Percentiles rank a stretch among this genome's conserved stretches.
Conservation (phyloP, 2,329 filamentous ascomycete species). For the Penicillium sp. region DNA sequence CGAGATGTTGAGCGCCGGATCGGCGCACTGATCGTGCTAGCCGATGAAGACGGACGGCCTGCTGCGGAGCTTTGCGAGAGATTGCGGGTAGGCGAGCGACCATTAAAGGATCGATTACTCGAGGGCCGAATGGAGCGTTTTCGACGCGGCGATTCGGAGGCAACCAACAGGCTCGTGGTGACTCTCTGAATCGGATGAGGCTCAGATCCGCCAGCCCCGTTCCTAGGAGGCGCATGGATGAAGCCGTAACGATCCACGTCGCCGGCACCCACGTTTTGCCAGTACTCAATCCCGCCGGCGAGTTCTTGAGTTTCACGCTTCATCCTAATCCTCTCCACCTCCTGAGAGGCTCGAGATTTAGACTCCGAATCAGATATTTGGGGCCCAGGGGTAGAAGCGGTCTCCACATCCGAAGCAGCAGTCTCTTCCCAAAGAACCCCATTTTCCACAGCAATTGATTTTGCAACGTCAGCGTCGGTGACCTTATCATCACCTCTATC, state of each 20-base stretch:
- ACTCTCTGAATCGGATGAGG: constrained; percentile 59
- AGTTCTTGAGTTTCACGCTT: constrained; percentile 59
- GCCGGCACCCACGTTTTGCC: constrained; percentile 62
- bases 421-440: constrained; percentile 47
- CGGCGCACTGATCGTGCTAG: constrained; percentile 49
- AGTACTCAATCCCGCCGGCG: constrained; percentile 68
- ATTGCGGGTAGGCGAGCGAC: constrained; percentile 44
- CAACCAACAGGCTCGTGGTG: constrained; percentile 62
- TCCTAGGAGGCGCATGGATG: constrained; percentile 48
- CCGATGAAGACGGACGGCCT: constrained; percentile 49
- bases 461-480: constrained; percentile 44
- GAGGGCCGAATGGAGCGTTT: constrained; percentile 57
- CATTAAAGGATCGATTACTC: constrained; percentile 48
- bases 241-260: constrained; percentile 70
- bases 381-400: constrained; percentile 30
- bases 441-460: constrained; percentile 42
- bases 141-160: constrained; percentile 59
- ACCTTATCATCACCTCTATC: constrained; percentile 63
- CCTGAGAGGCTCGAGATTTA: constrained; percentile 32
- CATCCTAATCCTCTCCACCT: constrained; percentile 40
- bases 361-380: constrained; percentile 35
- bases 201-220: constrained; percentile 34
- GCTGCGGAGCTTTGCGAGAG: constrained; percentile 46
- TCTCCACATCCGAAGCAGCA: constrained; percentile 32
- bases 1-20: constrained; percentile 46